Percentiles rank a stretch among this genome's conserved stretches.
phyloP scores from a whole-genome alignment of 2,329 filamentous ascomycete species.

The Colletotrichum cordylinicola region DNA sequence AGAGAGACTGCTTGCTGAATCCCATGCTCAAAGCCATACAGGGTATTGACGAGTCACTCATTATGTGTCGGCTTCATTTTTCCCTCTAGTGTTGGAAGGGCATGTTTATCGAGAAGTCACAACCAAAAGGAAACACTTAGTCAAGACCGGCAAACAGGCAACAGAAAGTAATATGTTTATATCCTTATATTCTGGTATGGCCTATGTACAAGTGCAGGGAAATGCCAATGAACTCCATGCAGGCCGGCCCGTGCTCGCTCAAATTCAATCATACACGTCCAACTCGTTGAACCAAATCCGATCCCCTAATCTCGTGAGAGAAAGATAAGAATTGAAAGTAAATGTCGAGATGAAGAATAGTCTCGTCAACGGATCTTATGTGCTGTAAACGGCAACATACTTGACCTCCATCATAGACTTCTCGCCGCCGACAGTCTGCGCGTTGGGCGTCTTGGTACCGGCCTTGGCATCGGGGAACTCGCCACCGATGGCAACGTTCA shows the following conservation, averaged over 20 bases:
- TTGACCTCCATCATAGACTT: conserved; percentile 41
- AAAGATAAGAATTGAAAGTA: background rate
- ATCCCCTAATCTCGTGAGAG: background rate
- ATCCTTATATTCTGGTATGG: background rate
- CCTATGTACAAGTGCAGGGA: background rate
- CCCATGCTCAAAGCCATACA: too few species aligned
- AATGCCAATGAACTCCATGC: background rate
- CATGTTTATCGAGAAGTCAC: background rate
- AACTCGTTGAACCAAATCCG: background rate
- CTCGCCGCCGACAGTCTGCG: conserved; percentile 34
- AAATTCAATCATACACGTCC: background rate
- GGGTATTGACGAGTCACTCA: too few species aligned
- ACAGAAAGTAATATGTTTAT: background rate
- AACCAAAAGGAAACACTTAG: background rate
- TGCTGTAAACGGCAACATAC: conserved; percentile 42
- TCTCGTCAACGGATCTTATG: background rate
- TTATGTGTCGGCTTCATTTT: background rate
- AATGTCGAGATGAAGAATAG: background rate
- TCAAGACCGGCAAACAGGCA: background rate
- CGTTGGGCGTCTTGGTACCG: conserved; percentile 36
- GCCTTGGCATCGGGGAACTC: conserved; percentile 40
- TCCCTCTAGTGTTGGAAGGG: background rate
- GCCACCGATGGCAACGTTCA: conserved; percentile 47
- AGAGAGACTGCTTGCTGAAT: too few species aligned
- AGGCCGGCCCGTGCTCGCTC: background rate